A percentile compares a stretch with the other conserved stretches of the same genome.
phyloP scores from a whole-genome alignment of 306 rosid genomes.

The Nissolia schottii region DNA sequence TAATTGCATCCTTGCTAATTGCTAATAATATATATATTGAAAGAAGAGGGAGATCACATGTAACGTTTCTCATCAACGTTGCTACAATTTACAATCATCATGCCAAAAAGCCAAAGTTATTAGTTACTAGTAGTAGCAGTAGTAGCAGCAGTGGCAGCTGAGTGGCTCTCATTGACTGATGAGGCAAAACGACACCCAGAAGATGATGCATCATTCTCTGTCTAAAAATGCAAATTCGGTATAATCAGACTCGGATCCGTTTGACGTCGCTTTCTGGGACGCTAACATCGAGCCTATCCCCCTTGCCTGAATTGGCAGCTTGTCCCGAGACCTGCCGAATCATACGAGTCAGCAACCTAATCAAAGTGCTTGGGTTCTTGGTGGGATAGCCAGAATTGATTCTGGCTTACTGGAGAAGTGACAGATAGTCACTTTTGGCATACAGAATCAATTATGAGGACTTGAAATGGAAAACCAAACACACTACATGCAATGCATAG shows the following conservation, averaged over 20 bases:
- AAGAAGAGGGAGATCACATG: slow-evolving; percentile 8
- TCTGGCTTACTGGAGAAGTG: too few species aligned
- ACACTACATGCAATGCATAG: not conserved
- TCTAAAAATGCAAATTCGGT: not conserved
- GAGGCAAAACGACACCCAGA: slow-evolving; percentile 1
- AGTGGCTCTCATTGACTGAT: slow-evolving; percentile 12
- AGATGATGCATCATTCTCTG: slow-evolving; percentile 7
- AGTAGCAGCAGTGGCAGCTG: not conserved
- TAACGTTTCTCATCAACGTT: not conserved
- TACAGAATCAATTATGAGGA: too few species aligned
- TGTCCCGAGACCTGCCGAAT: slow-evolving; percentile 63
- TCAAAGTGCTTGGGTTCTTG: too few species aligned
- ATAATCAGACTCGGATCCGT: slow-evolving; percentile 46
- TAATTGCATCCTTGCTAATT: not conserved
- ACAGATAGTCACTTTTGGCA: too few species aligned
- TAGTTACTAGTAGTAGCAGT: not conserved
- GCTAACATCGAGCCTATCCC: slow-evolving; percentile 59
- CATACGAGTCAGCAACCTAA: slow-evolving; percentile 14
- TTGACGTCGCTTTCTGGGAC: slow-evolving; percentile 72
- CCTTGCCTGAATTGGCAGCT: slow-evolving; percentile 32
- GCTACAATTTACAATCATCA: slow-evolving; percentile 28
- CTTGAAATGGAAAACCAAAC: too few species aligned
- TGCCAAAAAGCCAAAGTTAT: slow-evolving; percentile 9
- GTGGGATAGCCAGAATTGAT: too few species aligned
- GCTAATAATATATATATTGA: slow-evolving; percentile 12